A percentile compares a stretch with the other conserved stretches of the same genome.
Evolutionary conservation across 805 yeast genomes (phyloP).

Genomic region (Pichia thaimueangensis): DNA sequence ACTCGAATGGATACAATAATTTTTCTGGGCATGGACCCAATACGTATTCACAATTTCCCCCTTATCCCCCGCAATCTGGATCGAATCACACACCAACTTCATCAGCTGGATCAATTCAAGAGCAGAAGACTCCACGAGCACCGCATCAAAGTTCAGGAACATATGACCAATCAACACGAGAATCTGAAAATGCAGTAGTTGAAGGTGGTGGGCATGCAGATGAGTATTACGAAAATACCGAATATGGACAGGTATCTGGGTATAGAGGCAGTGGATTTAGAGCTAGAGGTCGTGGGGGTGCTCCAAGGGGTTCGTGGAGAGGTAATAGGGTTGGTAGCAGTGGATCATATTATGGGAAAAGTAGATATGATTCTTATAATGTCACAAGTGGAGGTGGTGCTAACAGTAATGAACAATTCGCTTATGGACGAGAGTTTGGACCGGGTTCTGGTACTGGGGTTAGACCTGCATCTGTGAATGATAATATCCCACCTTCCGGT

Average conservation of each 20-base stretch:
- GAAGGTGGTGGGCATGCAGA: constrained; percentile 1
- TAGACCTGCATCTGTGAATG: not conserved
- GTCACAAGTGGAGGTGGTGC: not conserved
- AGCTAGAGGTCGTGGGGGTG: not conserved
- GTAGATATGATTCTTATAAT: constrained; percentile 1
- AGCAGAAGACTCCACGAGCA: too few species aligned
- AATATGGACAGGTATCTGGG: too few species aligned
- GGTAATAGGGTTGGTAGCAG: not conserved
- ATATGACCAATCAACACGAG: too few species aligned
- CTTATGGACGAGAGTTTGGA: constrained; percentile 2
- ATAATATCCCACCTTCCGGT: not conserved
- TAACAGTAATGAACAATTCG: not conserved
- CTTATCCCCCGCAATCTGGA: too few species aligned
- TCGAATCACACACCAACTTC: constrained; percentile 1
- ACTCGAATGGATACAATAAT: not conserved
- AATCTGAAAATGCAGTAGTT: too few species aligned
- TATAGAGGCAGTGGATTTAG: constrained; percentile 2
- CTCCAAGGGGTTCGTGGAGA: not conserved
- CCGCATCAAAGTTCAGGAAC: not conserved
- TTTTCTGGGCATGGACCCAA: too few species aligned
- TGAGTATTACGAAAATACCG: too few species aligned
- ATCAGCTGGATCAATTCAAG: not conserved
- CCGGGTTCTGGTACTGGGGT: not conserved
- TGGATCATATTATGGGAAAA: not conserved
- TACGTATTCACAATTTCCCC: too few species aligned